Conservation (phyloP, 148 eudicot genomes). For the Tetragonia tetragonoides region DNA sequence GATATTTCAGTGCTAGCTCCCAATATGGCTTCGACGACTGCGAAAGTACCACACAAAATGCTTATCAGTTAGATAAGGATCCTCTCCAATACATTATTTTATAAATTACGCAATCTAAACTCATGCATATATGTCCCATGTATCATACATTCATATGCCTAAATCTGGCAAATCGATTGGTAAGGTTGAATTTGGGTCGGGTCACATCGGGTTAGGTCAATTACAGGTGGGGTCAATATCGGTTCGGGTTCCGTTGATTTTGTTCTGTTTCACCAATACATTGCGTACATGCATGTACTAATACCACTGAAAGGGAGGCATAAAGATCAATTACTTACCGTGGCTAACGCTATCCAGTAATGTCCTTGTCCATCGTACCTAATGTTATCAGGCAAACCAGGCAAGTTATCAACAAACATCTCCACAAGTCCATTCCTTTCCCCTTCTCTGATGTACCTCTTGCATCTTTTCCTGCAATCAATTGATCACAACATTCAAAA, state of each 20-base stretch:
- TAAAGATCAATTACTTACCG: conserved; percentile 29
- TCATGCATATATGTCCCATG: too few relatives aligned
- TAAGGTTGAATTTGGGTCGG: too few relatives aligned
- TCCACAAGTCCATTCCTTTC: conserved; percentile 43
- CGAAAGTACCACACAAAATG: not conserved
- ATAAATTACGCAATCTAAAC: too few relatives aligned
- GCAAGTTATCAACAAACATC: conserved; percentile 40
- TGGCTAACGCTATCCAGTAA: conserved; percentile 57
- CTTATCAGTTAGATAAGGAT: not conserved
- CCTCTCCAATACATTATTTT: too few relatives aligned
- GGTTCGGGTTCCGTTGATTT: too few relatives aligned
- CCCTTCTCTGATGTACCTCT: conserved; percentile 45
- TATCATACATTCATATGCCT: too few relatives aligned
- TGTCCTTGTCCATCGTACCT: conserved; percentile 51
- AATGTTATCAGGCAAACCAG: conserved; percentile 62
- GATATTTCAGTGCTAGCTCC: conserved; percentile 34
- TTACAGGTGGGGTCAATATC: too few relatives aligned
- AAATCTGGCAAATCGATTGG: too few relatives aligned
- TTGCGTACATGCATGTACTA: too few relatives aligned
- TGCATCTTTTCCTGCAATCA: conserved; percentile 57
- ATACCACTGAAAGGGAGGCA: not conserved
- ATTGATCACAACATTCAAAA: not conserved
- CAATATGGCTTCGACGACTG: conserved; percentile 25
- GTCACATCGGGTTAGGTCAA: too few relatives aligned
- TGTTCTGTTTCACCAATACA: too few relatives aligned